These are phyloP conservation scores for Globisporangium irregulare DNA, from an alignment of 352 stramenopile genomes.

Conservation along the genomic window DNA sequence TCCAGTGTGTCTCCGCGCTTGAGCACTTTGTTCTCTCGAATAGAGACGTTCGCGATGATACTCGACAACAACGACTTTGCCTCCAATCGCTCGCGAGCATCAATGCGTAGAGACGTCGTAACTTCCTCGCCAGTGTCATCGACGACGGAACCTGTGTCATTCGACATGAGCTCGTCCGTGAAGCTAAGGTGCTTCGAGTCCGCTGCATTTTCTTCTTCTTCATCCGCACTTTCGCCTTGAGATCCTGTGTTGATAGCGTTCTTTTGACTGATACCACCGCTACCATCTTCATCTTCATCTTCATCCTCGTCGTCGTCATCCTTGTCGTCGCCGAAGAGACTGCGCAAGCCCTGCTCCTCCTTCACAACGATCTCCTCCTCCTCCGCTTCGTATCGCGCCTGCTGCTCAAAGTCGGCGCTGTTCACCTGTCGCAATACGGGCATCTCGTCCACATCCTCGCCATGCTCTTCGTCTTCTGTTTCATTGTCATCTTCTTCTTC, in stretches of 20 bases:
- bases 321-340: conserved; percentile 11
- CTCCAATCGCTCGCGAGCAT: conserved; percentile 5
- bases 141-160: background rate
- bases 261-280: background rate
- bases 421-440: conserved; percentile 3
- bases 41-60: conserved; percentile 28
- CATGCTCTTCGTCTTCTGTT: conserved; percentile 13
- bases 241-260: background rate
- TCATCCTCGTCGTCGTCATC: background rate
- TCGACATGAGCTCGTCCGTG: conserved; percentile 5
- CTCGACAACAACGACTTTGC: conserved; percentile 17
- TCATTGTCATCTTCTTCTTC: conserved; percentile 8
- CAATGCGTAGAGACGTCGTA: background rate
- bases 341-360: conserved; percentile 6
- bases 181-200: conserved; percentile 10
- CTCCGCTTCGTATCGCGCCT: conserved; percentile 16
- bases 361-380: conserved; percentile 14
- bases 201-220: background rate
- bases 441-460: conserved; percentile 1
- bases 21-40: conserved; percentile 32
- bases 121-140: background rate
- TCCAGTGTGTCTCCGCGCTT: conserved; percentile 25
- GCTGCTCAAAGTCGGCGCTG: conserved; percentile 13
- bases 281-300: background rate
- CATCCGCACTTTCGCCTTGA: conserved; percentile 5